Evolutionary conservation across 2,329 filamentous ascomycete species (phyloP).

Genomic region (Pseudopithomyces maydicus): DNA sequence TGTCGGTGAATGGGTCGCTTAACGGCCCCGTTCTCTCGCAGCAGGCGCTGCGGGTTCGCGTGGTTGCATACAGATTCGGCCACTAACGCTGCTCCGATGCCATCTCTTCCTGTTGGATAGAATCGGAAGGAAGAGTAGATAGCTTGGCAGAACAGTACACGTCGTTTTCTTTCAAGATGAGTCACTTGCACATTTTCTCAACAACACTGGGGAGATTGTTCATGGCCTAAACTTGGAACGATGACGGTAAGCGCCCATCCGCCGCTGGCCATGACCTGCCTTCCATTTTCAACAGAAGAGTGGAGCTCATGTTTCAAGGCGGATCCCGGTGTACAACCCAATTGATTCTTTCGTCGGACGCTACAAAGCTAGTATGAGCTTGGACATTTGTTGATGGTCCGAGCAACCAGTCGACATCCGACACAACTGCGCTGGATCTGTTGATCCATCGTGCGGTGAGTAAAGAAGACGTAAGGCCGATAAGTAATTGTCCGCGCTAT

Average conservation of each 20-base stretch:
- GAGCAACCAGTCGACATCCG: conserved; percentile 18
- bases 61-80: conserved; percentile 12
- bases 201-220: conserved; percentile 15
- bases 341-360: conserved; percentile 21
- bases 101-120: conserved; percentile 22
- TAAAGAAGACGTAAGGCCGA: conserved; percentile 9
- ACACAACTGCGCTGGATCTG: conserved; percentile 20
- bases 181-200: conserved; percentile 17
- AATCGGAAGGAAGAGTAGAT: conserved; percentile 14
- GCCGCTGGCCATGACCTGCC: conserved; percentile 6
- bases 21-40: conserved; percentile 25
- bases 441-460: conserved; percentile 30
- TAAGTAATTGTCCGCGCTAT: conserved; percentile 6
- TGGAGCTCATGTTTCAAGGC: conserved; percentile 22
- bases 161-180: conserved; percentile 19
- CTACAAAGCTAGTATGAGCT: conserved; percentile 12
- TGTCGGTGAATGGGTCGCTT: conserved; percentile 34
- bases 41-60: conserved; percentile 9
- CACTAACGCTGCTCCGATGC: conserved; percentile 20
- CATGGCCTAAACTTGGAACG: conserved; percentile 17
- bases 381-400: conserved; percentile 16
- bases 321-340: conserved; percentile 30
- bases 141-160: conserved; percentile 27
- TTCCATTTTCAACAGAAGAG: conserved; percentile 17
- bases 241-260: conserved; percentile 23